These are phyloP conservation scores for Chytriomyces sp. DNA, from an alignment of 192 early-diverging fungal genomes.

Conservation along the genomic window DNA sequence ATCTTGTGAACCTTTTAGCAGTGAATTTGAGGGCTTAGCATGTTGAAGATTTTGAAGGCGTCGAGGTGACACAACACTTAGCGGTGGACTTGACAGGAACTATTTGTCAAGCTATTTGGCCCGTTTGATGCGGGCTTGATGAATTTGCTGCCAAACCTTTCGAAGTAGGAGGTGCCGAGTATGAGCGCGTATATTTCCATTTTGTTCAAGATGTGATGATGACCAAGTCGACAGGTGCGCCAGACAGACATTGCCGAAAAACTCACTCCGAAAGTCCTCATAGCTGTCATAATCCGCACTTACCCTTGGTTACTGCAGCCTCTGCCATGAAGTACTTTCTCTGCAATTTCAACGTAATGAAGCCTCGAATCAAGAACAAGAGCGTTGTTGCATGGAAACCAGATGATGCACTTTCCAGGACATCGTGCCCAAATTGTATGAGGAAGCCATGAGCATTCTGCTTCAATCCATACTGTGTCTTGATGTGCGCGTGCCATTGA, in stretches of 20 bases:
- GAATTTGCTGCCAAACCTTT: constrained; percentile 80
- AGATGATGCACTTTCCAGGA: constrained; percentile 55
- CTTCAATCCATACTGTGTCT: constrained; percentile 41
- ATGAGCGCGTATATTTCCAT: constrained; percentile 56
- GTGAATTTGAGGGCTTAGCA: too few relatives aligned
- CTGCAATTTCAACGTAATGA: constrained; percentile 51
- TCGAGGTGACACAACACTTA: too few relatives aligned
- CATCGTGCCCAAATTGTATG: constrained; percentile 51
- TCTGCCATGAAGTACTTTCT: constrained; percentile 55
- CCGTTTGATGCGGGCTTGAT: constrained; percentile 77
- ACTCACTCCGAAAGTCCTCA: constrained; percentile 42
- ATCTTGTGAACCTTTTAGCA: too few relatives aligned
- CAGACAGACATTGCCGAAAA: constrained; percentile 56
- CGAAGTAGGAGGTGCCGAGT: constrained; percentile 76
- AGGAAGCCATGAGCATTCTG: constrained; percentile 47
- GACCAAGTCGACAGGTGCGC: constrained; percentile 38
- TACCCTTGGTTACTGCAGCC: constrained; percentile 16
- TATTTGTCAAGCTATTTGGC: too few relatives aligned
- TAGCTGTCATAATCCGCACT: not conserved
- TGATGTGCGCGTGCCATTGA: constrained; percentile 51
- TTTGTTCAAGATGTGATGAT: constrained; percentile 64
- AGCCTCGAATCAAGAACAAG: constrained; percentile 51
- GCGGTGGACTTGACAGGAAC: too few relatives aligned
- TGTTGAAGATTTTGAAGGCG: too few relatives aligned
- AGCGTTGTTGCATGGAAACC: constrained; percentile 68